Conservation (phyloP, 768 basidiomycete species). For the Scleroderma citrinum region DNA sequence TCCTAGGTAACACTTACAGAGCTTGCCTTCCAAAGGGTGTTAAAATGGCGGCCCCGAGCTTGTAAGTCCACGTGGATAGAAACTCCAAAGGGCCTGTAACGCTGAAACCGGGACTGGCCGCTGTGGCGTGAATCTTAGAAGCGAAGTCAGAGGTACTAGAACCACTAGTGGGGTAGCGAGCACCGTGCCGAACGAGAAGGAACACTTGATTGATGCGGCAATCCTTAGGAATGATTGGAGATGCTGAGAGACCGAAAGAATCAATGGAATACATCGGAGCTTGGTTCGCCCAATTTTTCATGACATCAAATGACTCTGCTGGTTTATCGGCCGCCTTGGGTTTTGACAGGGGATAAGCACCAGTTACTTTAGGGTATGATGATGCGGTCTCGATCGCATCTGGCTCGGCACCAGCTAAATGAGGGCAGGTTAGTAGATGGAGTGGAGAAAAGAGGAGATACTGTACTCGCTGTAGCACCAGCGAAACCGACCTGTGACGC, state of each 20-base stretch:
- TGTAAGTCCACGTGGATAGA: constrained; percentile 41
- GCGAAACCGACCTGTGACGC: constrained; percentile 39
- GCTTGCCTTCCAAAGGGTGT: constrained; percentile 44
- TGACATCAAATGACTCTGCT: too few species aligned
- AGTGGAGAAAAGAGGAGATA: too few species aligned
- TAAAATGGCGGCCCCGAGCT: constrained; percentile 40
- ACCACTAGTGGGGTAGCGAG: constrained; percentile 14
- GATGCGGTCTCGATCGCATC: constrained; percentile 39
- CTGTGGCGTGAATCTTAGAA: constrained; percentile 17
- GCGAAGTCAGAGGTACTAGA: constrained; percentile 21
- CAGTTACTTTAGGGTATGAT: too few species aligned
- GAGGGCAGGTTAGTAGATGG: neutral
- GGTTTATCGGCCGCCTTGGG: too few species aligned
- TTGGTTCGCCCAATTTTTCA: too few species aligned
- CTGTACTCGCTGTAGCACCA: constrained; percentile 46
- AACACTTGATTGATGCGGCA: too few species aligned
- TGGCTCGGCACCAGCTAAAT: constrained; percentile 39
- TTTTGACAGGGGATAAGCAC: too few species aligned
- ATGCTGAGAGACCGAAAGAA: too few species aligned
- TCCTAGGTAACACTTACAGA: constrained; percentile 18
- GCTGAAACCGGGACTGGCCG: constrained; percentile 21
- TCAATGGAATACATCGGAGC: too few species aligned
- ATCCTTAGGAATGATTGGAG: too few species aligned
- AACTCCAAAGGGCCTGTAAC: constrained; percentile 36
- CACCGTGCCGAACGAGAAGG: too few species aligned